Evolutionary conservation across 2,329 filamentous ascomycete species (phyloP).

Genomic region (Cercospora sp.): DNA sequence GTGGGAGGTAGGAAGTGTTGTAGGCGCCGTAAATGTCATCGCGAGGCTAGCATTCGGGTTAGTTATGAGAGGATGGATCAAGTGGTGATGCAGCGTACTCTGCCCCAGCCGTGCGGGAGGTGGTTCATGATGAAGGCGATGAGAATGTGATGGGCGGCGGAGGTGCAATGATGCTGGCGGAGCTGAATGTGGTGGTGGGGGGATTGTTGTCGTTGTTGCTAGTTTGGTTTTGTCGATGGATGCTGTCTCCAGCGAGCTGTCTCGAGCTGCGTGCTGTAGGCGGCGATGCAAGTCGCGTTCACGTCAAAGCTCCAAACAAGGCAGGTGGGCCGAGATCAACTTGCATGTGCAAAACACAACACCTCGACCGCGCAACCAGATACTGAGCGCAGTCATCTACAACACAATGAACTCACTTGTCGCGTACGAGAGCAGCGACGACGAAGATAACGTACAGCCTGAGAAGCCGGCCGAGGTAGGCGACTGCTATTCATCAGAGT

Average conservation of each 20-base stretch:
- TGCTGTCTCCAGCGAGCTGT: constrained; percentile 5
- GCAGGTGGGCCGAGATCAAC: background rate
- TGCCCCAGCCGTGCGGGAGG: constrained; percentile 65
- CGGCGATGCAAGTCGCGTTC: constrained; percentile 13
- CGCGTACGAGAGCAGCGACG: constrained; percentile 51
- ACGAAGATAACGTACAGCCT: constrained; percentile 40
- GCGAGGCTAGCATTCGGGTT: constrained; percentile 68
- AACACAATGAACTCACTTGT: constrained; percentile 41
- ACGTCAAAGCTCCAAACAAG: constrained; percentile 6
- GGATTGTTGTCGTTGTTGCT: background rate
- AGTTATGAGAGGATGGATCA: constrained; percentile 37
- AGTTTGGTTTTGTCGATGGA: constrained; percentile 13
- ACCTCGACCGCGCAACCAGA: background rate
- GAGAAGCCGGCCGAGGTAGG: constrained; percentile 44
- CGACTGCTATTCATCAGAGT: constrained; percentile 27
- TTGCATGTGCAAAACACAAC: constrained; percentile 10
- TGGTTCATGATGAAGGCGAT: constrained; percentile 58
- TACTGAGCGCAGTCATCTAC: background rate
- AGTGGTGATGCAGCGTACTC: constrained; percentile 51
- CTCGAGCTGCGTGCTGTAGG: constrained; percentile 12
- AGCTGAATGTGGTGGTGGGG: background rate
- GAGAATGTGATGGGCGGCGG: background rate
- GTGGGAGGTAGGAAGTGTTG: constrained; percentile 79
- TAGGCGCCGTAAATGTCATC: constrained; percentile 97
- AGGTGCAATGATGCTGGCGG: background rate